Evolutionary conservation across 1,284 basidiomycete species (phyloP), one percentile per base, ranked within the genome.

Genomic region (Mycosarcoma mackinlayi): DNA sequence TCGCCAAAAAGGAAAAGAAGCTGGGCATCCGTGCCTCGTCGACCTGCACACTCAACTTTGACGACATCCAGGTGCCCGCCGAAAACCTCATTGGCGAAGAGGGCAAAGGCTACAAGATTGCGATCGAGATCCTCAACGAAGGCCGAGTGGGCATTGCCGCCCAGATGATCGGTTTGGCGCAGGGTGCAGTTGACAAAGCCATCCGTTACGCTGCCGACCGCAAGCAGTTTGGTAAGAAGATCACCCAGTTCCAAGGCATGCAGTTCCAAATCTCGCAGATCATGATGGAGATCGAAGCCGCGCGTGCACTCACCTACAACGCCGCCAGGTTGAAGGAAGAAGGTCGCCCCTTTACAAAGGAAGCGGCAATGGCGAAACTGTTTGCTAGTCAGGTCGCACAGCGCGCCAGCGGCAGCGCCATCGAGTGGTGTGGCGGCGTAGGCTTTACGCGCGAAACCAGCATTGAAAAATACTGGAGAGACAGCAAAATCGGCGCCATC

Each of bases 1-100:
- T 98, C 68, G 94, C 94, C 42, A 99, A 99, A 87, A 98, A 98
- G 86, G 95, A 99, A 84, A 89, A 95, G 85, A 99, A 99, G 85
- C 89, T 98, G 53, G 95, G 95, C 61, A 98, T 98, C 83, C 88
- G 91, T 50, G 94, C 95, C 0, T 95, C 92, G n/a, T 96, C 93
- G 21, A 98, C 95, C 0, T 99, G 95, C 84, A 90, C 93, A 1
- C 87, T 99, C 70, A 92, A 91, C 85, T 96, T 99, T 83, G 96
- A 99, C 85, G 93, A 97, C 81, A 85, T 98, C 80, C 90, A 89
- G 76, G 87, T 99, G 39, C 96, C 95, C 5, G 90, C 88, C 55
- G 93, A 92, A 84, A 98, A 98, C 83, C 85, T 99, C 60, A 90
- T 99, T 75, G 95, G 96, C 19, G 91, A 91, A 49, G 91, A 90